Conservation (phyloP, 345 rosid species). For the Euphorbia tirucalli region DNA sequence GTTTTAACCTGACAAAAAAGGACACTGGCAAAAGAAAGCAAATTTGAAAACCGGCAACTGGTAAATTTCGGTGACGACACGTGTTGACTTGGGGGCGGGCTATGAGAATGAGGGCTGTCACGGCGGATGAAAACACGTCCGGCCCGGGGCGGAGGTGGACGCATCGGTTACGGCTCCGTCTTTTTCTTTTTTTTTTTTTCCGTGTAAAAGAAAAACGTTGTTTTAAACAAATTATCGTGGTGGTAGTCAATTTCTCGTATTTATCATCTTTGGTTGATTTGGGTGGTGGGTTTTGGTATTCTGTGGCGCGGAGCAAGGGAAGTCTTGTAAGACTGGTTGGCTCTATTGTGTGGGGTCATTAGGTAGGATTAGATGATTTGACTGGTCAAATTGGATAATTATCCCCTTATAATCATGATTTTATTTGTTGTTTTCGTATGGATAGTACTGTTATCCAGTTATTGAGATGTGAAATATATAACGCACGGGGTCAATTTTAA, state of each 20-base stretch:
- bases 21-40: not conserved
- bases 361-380: constrained; percentile 12
- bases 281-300: not conserved
- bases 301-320: not conserved
- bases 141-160: not conserved
- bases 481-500: not conserved
- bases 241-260: constrained; percentile 14
- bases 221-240: not conserved
- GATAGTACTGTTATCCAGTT: not conserved
- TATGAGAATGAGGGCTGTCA: constrained; percentile 6
- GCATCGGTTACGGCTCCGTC: constrained; percentile 22
- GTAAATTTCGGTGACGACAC: constrained; percentile 30
- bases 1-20: not conserved
- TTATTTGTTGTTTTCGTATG: not conserved
- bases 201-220: not conserved
- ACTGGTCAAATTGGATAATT: constrained; percentile 10
- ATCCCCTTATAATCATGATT: constrained; percentile 1
- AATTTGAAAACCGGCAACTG: constrained; percentile 25
- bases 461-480: not conserved
- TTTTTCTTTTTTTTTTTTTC: too few species aligned
- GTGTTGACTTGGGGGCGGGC: constrained; percentile 31
- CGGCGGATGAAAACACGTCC: too few species aligned
- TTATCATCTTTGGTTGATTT: not conserved
- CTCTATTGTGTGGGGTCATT: not conserved
- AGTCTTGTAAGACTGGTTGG: not conserved